These are phyloP conservation scores for Solanum dulcamara DNA, from an alignment of 257 asterid species.

Conservation along the genomic window DNA sequence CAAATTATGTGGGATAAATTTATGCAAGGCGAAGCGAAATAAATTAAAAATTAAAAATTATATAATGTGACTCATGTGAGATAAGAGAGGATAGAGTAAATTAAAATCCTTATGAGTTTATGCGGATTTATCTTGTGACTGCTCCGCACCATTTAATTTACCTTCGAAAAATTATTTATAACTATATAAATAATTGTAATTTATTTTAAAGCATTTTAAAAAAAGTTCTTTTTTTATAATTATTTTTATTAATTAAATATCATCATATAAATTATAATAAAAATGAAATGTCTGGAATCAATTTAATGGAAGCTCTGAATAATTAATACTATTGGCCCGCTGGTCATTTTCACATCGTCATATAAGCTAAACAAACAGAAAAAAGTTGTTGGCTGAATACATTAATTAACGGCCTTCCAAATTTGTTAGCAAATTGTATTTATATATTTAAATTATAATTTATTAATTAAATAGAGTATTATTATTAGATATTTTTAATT, in stretches of 20 bases:
- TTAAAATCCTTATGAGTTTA: too few species aligned
- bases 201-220: too few species aligned
- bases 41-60: too few species aligned
- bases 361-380: not conserved
- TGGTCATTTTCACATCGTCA: not conserved
- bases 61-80: too few species aligned
- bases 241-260: too few species aligned
- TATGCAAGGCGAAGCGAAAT: not conserved
- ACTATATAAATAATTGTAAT: too few species aligned
- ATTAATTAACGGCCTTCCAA: not conserved
- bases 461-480: not conserved
- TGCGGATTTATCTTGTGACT: too few species aligned
- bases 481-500: too few species aligned
- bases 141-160: too few species aligned
- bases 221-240: too few species aligned
- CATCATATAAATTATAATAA: too few species aligned
- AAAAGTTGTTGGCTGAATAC: not conserved
- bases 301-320: not conserved
- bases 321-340: not conserved
- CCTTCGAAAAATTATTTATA: too few species aligned
- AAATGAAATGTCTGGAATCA: not conserved
- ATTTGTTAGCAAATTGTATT: not conserved
- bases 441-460: not conserved
- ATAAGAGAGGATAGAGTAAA: rapidly evolving
- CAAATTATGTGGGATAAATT: not conserved